A percentile compares a stretch with the other conserved stretches of the same genome.
phyloP scores from a whole-genome alignment of 192 early-diverging fungal genomes.

The Glomus cerebriforme region DNA sequence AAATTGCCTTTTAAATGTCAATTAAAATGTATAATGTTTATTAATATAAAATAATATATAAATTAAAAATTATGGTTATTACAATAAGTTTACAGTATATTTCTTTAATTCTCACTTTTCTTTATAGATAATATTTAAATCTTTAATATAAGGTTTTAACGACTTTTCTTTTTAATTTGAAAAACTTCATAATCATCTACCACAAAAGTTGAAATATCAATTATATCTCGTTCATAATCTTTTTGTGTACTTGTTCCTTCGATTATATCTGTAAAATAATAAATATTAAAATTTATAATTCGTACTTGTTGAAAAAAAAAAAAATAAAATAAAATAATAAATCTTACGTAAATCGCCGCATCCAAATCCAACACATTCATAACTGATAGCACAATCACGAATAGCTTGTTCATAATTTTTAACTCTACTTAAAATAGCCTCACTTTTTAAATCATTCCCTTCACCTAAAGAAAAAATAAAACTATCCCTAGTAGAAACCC shows the following conservation, averaged over 20 bases:
- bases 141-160: too few species aligned
- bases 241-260: neutral
- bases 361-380: conserved; percentile 7
- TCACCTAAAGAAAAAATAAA: conserved; percentile 20
- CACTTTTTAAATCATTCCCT: neutral
- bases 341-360: conserved; percentile 6
- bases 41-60: too few species aligned
- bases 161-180: neutral
- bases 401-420: neutral
- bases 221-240: neutral
- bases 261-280: neutral
- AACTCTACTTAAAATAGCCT: neutral
- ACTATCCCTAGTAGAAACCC: neutral
- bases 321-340: too few species aligned
- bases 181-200: conserved; percentile 19
- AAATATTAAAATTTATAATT: too few species aligned
- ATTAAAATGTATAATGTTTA: too few species aligned
- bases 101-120: too few species aligned
- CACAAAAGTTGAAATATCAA: neutral
- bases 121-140: too few species aligned
- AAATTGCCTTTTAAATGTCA: too few species aligned
- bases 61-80: too few species aligned
- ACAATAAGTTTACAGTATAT: too few species aligned
- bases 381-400: neutral
- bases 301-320: too few species aligned